Conservation (phyloP, 2,329 filamentous ascomycete species). For the Pestalotiopsis sp. region DNA sequence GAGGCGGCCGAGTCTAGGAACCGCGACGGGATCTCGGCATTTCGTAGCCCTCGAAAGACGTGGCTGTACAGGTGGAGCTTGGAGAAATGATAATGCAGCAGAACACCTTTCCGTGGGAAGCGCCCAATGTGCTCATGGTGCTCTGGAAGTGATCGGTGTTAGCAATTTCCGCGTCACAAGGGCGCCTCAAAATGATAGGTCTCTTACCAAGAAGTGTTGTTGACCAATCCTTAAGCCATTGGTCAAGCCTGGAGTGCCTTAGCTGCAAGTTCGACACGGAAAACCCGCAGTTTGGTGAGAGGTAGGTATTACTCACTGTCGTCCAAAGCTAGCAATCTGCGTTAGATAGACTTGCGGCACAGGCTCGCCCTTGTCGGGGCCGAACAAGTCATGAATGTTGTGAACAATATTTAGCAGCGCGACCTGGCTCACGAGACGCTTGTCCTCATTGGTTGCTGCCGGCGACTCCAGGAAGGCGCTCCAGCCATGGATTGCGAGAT, state of each 20-base stretch:
- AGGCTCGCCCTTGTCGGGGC: slow-evolving; percentile 54
- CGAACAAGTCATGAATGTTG: slow-evolving; percentile 56
- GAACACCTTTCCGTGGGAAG: slow-evolving; percentile 39
- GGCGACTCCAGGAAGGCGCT: slow-evolving; percentile 57
- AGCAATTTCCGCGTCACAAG: slow-evolving; percentile 25
- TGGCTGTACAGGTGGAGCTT: slow-evolving; percentile 45
- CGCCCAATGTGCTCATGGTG: slow-evolving; percentile 41
- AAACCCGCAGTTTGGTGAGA: background rate
- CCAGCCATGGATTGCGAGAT: slow-evolving; percentile 58
- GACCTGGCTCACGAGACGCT: slow-evolving; percentile 60
- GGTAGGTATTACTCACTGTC: slow-evolving; percentile 22
- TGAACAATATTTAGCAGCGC: slow-evolving; percentile 60
- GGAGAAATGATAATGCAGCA: slow-evolving; percentile 44
- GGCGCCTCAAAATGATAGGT: background rate
- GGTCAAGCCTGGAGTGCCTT: slow-evolving; percentile 26
- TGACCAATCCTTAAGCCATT: slow-evolving; percentile 40
- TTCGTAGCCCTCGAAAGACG: slow-evolving; percentile 40
- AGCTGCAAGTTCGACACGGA: background rate
- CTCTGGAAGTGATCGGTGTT: slow-evolving; percentile 39
- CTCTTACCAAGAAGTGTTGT: slow-evolving; percentile 29
- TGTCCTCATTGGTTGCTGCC: slow-evolving; percentile 55
- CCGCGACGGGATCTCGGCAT: slow-evolving; percentile 35
- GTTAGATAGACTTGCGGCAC: slow-evolving; percentile 53
- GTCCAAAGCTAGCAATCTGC: slow-evolving; percentile 39
- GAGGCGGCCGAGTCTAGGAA: slow-evolving; percentile 35